Conservation (phyloP, 257 asterid species). For the Coffea canephora region DNA sequence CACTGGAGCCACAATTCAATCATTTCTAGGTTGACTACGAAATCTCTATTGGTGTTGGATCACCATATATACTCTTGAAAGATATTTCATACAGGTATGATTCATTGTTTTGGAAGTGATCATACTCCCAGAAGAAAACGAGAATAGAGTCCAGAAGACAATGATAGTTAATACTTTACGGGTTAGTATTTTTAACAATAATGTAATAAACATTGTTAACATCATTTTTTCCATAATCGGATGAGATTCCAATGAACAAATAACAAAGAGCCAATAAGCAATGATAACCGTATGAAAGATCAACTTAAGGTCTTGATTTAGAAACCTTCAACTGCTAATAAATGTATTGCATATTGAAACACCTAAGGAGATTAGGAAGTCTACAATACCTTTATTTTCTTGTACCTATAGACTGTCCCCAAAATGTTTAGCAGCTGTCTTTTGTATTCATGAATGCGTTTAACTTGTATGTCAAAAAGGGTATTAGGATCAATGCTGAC, state of each 20-base stretch:
- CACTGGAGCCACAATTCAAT: background rate
- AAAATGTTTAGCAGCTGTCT: constrained; percentile 92
- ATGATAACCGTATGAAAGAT: background rate
- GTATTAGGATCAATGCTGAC: constrained; percentile 77
- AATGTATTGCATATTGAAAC: background rate
- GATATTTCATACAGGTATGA: background rate
- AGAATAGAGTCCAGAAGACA: background rate
- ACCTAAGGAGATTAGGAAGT: constrained; percentile 22
- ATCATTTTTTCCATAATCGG: background rate
- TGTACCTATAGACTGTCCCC: constrained; percentile 91
- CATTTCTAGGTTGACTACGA: background rate
- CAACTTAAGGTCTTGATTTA: background rate
- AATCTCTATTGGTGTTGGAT: background rate
- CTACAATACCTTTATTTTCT: constrained; percentile 83
- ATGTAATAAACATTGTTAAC: background rate
- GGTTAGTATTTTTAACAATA: background rate
- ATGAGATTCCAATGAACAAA: background rate
- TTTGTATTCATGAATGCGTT: constrained; percentile 97
- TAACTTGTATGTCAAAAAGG: constrained; percentile 96
- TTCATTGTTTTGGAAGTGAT: background rate
- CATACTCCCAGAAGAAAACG: background rate
- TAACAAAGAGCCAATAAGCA: background rate
- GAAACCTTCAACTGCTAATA: constrained; percentile 1
- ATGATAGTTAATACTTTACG: background rate
- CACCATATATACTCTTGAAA: background rate